These are phyloP conservation scores for Pelargonium australe DNA, from an alignment of 441 rosid species.

Conservation along the genomic window DNA sequence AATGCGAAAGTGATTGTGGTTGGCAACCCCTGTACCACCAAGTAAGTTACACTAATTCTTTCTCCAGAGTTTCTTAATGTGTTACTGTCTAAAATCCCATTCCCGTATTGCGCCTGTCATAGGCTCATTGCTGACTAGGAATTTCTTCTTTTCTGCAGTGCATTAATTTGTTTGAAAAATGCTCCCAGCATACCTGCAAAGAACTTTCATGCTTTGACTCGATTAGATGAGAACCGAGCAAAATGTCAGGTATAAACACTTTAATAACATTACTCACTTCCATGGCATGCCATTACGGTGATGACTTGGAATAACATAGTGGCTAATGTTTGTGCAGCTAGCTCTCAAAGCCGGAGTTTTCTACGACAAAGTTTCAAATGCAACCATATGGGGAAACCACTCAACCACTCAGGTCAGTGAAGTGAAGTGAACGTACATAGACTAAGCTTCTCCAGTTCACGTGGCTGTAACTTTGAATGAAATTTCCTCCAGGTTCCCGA, in stretches of 20 bases:
- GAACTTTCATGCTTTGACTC: constrained; percentile 6
- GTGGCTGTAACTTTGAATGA: constrained; percentile 3
- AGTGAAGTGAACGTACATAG: background rate
- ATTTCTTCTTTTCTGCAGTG: constrained; percentile 14
- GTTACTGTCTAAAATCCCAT: background rate
- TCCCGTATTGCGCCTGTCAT: background rate
- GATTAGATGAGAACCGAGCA: constrained; percentile 37
- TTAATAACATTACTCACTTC: background rate
- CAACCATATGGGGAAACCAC: constrained; percentile 99
- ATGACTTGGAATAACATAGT: background rate
- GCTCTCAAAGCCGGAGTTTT: constrained; percentile 81
- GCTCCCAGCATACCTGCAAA: constrained; percentile 1
- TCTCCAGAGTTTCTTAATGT: background rate
- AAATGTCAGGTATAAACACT: constrained; percentile 69
- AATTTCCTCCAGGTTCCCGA: constrained; percentile 71
- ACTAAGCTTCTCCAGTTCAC: background rate
- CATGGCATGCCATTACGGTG: background rate
- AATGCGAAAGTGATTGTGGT: constrained; percentile 88
- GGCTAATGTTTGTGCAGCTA: constrained; percentile 38
- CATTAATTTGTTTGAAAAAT: constrained; percentile 3
- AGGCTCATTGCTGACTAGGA: background rate
- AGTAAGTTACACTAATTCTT: constrained; percentile 41
- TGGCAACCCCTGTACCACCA: constrained; percentile 97
- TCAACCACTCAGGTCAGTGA: constrained; percentile 87
- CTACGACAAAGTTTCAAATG: constrained; percentile 80